phyloP scores from a whole-genome alignment of 257 asterid genomes.

The Cinchona pubescens region DNA sequence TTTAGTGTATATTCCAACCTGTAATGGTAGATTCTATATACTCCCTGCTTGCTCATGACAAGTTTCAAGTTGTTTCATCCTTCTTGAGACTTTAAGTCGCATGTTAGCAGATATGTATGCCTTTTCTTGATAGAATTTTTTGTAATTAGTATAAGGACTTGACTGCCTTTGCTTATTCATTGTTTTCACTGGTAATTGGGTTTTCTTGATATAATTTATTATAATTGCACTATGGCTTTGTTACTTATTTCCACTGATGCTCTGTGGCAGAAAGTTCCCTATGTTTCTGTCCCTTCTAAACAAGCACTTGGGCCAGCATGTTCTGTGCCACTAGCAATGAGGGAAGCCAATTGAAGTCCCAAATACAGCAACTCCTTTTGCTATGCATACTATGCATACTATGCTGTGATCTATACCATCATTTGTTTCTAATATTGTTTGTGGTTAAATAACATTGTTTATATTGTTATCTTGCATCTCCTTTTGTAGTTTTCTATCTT shows the following conservation, averaged over 20 bases:
- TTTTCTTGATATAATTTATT: conserved; percentile 25
- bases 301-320: conserved; percentile 83
- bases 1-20: too few relatives aligned
- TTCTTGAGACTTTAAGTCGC: neutral
- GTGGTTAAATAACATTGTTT: neutral
- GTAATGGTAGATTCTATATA: too few relatives aligned
- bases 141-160: neutral
- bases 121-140: neutral
- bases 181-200: neutral
- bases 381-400: too few relatives aligned
- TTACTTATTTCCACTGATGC: too few relatives aligned
- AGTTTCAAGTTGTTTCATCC: neutral
- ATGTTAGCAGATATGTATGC: neutral
- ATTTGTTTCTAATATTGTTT: neutral
- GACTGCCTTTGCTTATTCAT: neutral
- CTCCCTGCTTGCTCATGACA: neutral
- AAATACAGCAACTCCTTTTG: conserved; percentile 73
- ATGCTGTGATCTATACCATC: neutral
- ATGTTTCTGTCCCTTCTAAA: too few relatives aligned
- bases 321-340: conserved; percentile 89
- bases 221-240: too few relatives aligned
- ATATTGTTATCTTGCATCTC: too few relatives aligned
- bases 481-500: neutral
- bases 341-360: conserved; percentile 85
- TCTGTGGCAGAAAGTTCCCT: too few relatives aligned